These are phyloP conservation scores for Blastosporella zonata DNA, from an alignment of 1,284 basidiomycete genomes.

Conservation along the genomic window DNA sequence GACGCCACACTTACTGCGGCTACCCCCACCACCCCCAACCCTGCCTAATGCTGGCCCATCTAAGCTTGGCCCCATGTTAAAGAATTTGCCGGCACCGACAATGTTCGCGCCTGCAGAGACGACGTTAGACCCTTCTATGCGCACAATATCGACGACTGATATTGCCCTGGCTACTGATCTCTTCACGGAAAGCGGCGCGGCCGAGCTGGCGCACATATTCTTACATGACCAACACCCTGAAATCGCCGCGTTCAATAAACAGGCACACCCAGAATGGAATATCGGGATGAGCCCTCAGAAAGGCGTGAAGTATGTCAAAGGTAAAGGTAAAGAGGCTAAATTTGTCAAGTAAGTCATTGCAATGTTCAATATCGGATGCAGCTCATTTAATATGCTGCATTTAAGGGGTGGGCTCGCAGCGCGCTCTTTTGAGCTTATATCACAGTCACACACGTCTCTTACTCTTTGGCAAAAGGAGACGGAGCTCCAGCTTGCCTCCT, in stretches of 20 bases:
- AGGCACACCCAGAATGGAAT: conserved; percentile 24
- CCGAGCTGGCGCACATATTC: conserved; percentile 40
- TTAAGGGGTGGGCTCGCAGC: conserved; percentile 42
- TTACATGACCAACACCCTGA: conserved; percentile 34
- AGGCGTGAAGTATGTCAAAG: conserved; percentile 24
- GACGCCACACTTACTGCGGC: conserved; percentile 3
- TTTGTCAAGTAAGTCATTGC: conserved; percentile 17
- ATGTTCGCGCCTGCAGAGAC: conserved; percentile 15
- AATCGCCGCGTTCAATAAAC: conserved; percentile 21
- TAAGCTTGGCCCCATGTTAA: conserved; percentile 11
- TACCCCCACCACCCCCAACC: conserved; percentile 6
- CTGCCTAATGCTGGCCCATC: neutral
- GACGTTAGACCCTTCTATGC: conserved; percentile 21
- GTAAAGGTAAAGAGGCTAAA: conserved; percentile 28
- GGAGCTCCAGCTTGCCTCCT: conserved; percentile 19
- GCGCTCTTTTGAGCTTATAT: conserved; percentile 32
- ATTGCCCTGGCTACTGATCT: conserved; percentile 40
- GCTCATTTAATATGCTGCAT: neutral
- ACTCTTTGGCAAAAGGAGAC: conserved; percentile 42
- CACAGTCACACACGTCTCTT: conserved; percentile 33
- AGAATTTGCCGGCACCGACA: conserved; percentile 16
- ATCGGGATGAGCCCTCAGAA: conserved; percentile 42
- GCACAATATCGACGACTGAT: conserved; percentile 38
- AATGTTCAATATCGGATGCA: neutral
- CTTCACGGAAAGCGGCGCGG: conserved; percentile 35